Base-by-base conservation (phyloP, 208 protist species). In the Porcisia deanei region DNA sequence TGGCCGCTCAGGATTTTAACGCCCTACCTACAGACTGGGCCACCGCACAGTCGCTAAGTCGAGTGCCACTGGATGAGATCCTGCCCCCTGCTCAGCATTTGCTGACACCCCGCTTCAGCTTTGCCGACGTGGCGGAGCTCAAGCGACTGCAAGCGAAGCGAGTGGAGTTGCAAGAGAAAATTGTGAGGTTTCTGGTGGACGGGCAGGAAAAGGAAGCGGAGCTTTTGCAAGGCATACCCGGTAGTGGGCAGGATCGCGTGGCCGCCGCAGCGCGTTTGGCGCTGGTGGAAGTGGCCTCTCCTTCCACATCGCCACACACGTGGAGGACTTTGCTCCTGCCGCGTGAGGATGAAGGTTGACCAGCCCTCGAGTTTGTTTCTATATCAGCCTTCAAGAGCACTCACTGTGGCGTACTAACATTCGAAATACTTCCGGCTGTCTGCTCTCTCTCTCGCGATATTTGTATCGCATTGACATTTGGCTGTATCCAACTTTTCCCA, bases 11-110 rank as follows among this genome's bases (percentile, higher is more conserved):
- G 20, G 87, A 92, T 73, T 93, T 88, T 63, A 76, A 57, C 53
- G 82, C 85, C n/a, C 76, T 96, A 37, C 91, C 91, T 0, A 60
- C 74, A 3, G 81, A 89, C 54, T 94, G 89, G 90, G 65, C 81
- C 1, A 82, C 72, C 9, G 66, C 85, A 18, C 69, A 80, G 47
- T 63, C 74, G 10, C 74, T 96, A 45, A 82, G 37, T 16, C 63
- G 20, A 10, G 69, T 85, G 34, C 81, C 88, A 37, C 20, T 75
- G 12, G 45, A 66, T 34, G 76, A 68, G 41, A 59, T 94, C 45
- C 79, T 96, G 37, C 87, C 90, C 16, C 90, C 92, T 12, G 88
- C 83, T 2, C 71, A 86, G 16, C 90, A 94, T 71, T 79, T 95
- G 20, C 72, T 93, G 9, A 85, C 87, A 18, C 79, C 81, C 6